phyloP scores from a whole-genome alignment of 768 basidiomycete species.

The Filobasidium wieringae region DNA sequence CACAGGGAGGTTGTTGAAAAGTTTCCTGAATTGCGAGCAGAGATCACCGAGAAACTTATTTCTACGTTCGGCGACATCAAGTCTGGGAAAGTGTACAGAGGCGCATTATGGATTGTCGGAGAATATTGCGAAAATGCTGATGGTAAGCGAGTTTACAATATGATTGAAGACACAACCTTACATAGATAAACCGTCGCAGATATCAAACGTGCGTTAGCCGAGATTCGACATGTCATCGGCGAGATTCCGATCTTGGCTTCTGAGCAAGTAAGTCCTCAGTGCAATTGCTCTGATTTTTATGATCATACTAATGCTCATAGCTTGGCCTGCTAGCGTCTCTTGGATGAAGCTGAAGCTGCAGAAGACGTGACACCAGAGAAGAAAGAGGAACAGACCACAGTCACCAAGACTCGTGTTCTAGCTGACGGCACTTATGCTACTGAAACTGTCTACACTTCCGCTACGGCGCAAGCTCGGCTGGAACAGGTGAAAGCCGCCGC shows the following conservation, averaged over 20 bases:
- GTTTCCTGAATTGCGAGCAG: slow-evolving; percentile 71
- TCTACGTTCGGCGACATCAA: slow-evolving; percentile 74
- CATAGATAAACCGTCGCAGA: slow-evolving; percentile 38
- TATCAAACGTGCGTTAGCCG: slow-evolving; percentile 60
- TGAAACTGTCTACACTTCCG: slow-evolving; percentile 69
- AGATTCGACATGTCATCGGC: slow-evolving; percentile 73
- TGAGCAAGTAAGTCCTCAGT: slow-evolving; percentile 50
- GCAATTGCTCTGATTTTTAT: background rate
- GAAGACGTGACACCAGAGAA: slow-evolving; percentile 43
- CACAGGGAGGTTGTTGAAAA: slow-evolving; percentile 88
- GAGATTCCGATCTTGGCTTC: slow-evolving; percentile 95
- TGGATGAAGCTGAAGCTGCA: slow-evolving; percentile 62
- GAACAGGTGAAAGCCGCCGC: slow-evolving; percentile 74
- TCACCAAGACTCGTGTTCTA: slow-evolving; percentile 52
- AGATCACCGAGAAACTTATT: slow-evolving; percentile 76
- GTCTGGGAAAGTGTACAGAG: slow-evolving; percentile 92
- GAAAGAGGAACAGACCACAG: slow-evolving; percentile 46
- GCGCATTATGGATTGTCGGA: slow-evolving; percentile 95
- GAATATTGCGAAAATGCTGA: slow-evolving; percentile 64
- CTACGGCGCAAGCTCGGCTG: slow-evolving; percentile 46
- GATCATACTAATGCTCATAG: background rate
- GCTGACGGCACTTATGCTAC: slow-evolving; percentile 98
- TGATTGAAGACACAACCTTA: background rate
- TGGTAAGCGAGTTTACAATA: slow-evolving; percentile 28
- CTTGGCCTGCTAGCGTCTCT: slow-evolving; percentile 41